A percentile compares a stretch with the other conserved stretches of the same genome.
These are phyloP conservation scores for Ogataea sp. DNA, from an alignment of 805 yeast species.

Conservation along the genomic window DNA sequence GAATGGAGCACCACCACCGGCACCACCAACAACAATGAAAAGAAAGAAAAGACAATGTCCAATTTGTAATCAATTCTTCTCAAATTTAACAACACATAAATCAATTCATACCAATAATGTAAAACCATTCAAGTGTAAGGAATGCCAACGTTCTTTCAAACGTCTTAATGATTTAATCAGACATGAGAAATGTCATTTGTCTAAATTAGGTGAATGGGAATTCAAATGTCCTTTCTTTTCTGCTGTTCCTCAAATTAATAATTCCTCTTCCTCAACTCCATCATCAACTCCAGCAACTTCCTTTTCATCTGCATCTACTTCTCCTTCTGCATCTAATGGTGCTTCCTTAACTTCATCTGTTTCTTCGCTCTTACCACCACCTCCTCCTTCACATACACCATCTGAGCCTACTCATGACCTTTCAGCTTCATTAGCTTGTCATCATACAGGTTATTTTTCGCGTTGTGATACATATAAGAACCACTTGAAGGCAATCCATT, in stretches of 20 bases:
- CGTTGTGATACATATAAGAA: conserved; percentile 90
- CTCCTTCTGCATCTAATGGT: neutral
- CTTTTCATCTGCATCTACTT: neutral
- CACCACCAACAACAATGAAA: conserved; percentile 4
- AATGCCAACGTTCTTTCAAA: conserved; percentile 80
- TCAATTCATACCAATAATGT: conserved; percentile 69
- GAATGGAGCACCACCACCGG: conserved; percentile 4
- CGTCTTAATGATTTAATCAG: conserved; percentile 81
- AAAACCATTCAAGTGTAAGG: conserved; percentile 71
- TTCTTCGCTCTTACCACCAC: no score
- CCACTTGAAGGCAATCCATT: conserved; percentile 84
- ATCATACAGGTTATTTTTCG: conserved; percentile 76
- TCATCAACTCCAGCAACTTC: conserved; percentile 9
- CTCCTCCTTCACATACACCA: no score
- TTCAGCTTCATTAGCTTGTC: conserved; percentile 37
- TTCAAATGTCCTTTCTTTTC: conserved; percentile 71
- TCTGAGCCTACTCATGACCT: neutral
- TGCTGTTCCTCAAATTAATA: conserved; percentile 7
- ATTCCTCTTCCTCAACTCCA: conserved; percentile 1
- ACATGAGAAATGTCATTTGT: conserved; percentile 81
- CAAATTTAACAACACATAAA: conserved; percentile 78
- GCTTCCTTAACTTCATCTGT: no score
- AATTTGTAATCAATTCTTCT: conserved; percentile 40
- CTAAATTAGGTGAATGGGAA: conserved; percentile 58
- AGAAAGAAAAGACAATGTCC: conserved; percentile 31